Percentiles rank a stretch among this genome's conserved stretches.
Conservation (phyloP, 176 grass and related monocot species). For the Avena eriantha region DNA sequence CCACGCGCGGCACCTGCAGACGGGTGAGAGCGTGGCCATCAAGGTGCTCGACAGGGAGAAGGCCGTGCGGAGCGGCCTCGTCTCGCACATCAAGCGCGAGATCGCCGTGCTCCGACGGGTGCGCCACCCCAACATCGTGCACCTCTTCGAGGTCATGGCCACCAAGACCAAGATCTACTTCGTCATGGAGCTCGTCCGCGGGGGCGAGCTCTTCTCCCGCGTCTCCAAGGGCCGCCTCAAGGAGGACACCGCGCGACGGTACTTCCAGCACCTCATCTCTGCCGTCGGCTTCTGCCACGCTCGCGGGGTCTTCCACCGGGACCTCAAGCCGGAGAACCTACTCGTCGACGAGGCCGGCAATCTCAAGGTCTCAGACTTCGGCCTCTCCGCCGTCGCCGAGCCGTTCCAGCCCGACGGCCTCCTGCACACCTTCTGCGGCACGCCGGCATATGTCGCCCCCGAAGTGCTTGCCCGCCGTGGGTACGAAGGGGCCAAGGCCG, state of each 20-base stretch:
- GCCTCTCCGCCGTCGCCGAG: slow-evolving; percentile 84
- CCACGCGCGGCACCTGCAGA: slow-evolving; percentile 55
- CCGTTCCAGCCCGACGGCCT: slow-evolving; percentile 75
- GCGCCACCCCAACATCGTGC: slow-evolving; percentile 94
- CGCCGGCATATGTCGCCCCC: slow-evolving; percentile 92
- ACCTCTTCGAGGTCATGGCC: slow-evolving; percentile 97
- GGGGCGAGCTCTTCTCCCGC: slow-evolving; percentile 90
- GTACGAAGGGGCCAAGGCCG: slow-evolving; percentile 85
- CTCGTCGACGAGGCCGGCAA: slow-evolving; percentile 80
- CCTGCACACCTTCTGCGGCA: slow-evolving; percentile 98
- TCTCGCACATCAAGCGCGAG: slow-evolving; percentile 93
- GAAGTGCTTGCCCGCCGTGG: slow-evolving; percentile 79
- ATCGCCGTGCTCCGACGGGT: slow-evolving; percentile 93
- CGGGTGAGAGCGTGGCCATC: slow-evolving; percentile 77
- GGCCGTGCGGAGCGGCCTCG: slow-evolving; percentile 67
- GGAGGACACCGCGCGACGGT: slow-evolving; percentile 87
- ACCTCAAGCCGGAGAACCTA: slow-evolving; percentile 99
- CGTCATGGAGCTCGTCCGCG: slow-evolving; percentile 93
- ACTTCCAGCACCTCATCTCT: slow-evolving; percentile 94
- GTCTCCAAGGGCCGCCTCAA: slow-evolving; percentile 94
- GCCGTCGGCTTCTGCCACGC: slow-evolving; percentile 94
- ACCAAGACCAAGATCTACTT: slow-evolving; percentile 99
- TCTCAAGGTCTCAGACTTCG: slow-evolving; percentile 96
- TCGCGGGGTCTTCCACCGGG: slow-evolving; percentile 91
- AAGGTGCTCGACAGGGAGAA: slow-evolving; percentile 96